Base-by-base conservation (phyloP, 805 yeast genomes). In the Teunomyces stri region DNA sequence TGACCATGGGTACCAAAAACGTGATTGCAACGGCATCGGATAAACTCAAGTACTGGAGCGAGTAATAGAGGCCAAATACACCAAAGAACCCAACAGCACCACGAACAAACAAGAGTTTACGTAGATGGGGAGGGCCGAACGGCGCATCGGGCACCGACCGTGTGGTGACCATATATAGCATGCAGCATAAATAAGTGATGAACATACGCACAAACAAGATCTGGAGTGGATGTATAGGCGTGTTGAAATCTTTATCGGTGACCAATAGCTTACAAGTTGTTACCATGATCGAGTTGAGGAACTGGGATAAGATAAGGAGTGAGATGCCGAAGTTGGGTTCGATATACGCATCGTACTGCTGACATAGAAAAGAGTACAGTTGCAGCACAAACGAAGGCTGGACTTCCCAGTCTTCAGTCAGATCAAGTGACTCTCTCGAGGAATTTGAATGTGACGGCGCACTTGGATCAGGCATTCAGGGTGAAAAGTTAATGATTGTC, bases 11-110 rank as follows among this genome's bases (percentile, higher is more conserved):
- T 0, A 82, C 73, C 57, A 90, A 64, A 55, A 90, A 90, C 2
- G 92, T 81, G 43, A 90, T 84, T 12, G 87, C 84, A 0, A 88
- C 84, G 0, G 95, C 87, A 59, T 90, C 97, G 9, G 91, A 83
- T 5, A 90, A 76, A 43, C 88, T 79, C 40, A 90, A 71, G 57
- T 85, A 87, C 67, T 81, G 75, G 52, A 90, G 68, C 1, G 96
- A 81, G 60, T 74, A 87, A 63, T 88, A 90, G 59, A 87, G 71
- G 3, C 92, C 85, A 58, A 84, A 84, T 5, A 89, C 95, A 3
- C 96, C 96, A 48, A 85, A 62, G 55, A 70, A 62, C 5, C 97
- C 97, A 12, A 81, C 73, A 1, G 75, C 42, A 0, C 96, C 96
- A 50, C 97, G 72, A 4, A 78, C 40, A 0, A 80, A 60, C 48